Conservation (phyloP, 306 rosid species). For the Malus sieversii region DNA sequence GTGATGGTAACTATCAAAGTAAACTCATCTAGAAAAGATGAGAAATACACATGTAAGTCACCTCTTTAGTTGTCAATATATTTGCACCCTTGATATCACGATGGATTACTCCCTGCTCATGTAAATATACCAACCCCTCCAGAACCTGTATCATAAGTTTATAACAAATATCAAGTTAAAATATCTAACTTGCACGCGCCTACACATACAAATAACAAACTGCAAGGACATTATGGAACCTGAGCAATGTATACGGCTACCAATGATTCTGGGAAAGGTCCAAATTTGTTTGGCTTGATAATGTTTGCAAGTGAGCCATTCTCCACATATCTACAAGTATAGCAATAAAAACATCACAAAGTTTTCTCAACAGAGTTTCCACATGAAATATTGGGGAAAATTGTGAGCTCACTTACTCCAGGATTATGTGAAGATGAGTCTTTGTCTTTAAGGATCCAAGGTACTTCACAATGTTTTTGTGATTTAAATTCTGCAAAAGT, state of each 20-base stretch:
- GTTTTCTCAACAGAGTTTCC: conserved; percentile 6
- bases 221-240: conserved; percentile 41
- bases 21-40: not conserved
- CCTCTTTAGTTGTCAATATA: conserved; percentile 97
- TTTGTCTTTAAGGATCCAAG: conserved; percentile 96
- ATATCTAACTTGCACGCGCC: not conserved
- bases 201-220: conserved; percentile 1
- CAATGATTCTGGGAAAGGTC: conserved; percentile 96
- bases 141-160: conserved; percentile 53
- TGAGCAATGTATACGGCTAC: conserved; percentile 96
- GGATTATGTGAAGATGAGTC: conserved; percentile 92
- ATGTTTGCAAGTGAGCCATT: conserved; percentile 97
- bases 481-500: conserved; percentile 84
- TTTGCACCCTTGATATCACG: conserved; percentile 99
- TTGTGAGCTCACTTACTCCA: conserved; percentile 61
- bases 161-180: conserved; percentile 4
- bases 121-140: conserved; percentile 98
- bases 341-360: conserved; percentile 11
- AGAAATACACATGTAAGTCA: conserved; percentile 10
- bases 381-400: conserved; percentile 4
- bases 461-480: conserved; percentile 97
- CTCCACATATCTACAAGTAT: conserved; percentile 73
- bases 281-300: conserved; percentile 98
- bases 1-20: not conserved
- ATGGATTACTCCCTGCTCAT: conserved; percentile 98